Percentiles rank a stretch among this genome's conserved stretches.
Conservation (phyloP, 495 filamentous ascomycete genomes). For the Podospora anserina region DNA sequence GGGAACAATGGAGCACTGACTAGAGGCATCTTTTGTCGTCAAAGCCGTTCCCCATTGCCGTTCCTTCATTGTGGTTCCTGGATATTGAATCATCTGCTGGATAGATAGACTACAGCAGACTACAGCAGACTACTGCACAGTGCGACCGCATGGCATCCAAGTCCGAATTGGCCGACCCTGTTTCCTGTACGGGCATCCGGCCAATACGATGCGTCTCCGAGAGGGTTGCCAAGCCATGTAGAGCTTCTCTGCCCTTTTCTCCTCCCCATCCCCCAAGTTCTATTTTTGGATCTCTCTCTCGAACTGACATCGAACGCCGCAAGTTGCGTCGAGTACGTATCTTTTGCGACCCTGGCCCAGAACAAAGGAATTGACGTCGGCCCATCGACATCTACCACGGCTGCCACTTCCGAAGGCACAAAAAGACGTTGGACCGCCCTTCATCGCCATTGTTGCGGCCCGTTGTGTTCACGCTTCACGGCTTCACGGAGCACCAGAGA, state of each 20-base stretch:
- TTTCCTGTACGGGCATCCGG: not conserved
- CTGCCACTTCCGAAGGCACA: slow-evolving; percentile 27
- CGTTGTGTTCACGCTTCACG: slow-evolving; percentile 18
- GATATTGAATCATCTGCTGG: not conserved
- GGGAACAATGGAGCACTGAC: not conserved
- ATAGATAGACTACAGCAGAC: not conserved
- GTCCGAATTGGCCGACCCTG: slow-evolving; percentile 4
- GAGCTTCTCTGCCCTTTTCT: slow-evolving; percentile 6
- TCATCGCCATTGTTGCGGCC: slow-evolving; percentile 22
- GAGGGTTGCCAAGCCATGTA: not conserved
- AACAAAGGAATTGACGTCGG: slow-evolving; percentile 31
- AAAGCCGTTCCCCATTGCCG: not conserved
- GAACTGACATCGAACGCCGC: slow-evolving; percentile 35
- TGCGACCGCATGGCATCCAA: not conserved
- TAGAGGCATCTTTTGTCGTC: not conserved
- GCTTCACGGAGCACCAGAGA: slow-evolving; percentile 9
- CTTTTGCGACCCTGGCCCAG: slow-evolving; percentile 19
- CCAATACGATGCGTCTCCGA: not conserved
- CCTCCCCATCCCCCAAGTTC: slow-evolving; percentile 2
- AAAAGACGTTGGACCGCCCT: slow-evolving; percentile 30
- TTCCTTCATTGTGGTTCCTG: not conserved
- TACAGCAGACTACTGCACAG: not conserved
- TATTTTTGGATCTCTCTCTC: slow-evolving; percentile 29
- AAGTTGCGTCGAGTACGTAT: slow-evolving; percentile 28
- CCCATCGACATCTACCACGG: slow-evolving; percentile 23